phyloP scores from a whole-genome alignment of 2,329 filamentous ascomycete species.

The Nigrospora osmanthi region DNA sequence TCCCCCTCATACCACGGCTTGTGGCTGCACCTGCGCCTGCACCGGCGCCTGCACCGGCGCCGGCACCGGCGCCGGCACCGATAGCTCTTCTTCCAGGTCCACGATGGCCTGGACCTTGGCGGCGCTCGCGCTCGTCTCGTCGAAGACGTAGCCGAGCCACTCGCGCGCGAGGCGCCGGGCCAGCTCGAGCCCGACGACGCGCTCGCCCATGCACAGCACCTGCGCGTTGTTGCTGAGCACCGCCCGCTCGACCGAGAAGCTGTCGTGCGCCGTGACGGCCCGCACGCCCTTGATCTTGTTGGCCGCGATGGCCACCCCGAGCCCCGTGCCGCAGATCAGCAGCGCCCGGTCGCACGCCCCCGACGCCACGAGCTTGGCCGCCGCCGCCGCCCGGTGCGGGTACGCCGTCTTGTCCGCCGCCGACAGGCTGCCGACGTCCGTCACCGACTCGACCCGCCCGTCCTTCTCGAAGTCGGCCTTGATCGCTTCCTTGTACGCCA shows the following conservation, averaged over 20 bases:
- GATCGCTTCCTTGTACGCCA: conserved; percentile 71
- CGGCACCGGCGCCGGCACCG: too few relatives aligned
- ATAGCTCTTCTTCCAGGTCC: conserved; percentile 24
- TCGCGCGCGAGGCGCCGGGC: conserved; percentile 70
- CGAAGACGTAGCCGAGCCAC: conserved; percentile 80
- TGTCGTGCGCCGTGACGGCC: conserved; percentile 85
- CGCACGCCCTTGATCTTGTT: conserved; percentile 81
- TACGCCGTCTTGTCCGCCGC: conserved; percentile 71
- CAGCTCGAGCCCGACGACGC: conserved; percentile 74
- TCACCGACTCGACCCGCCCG: conserved; percentile 57
- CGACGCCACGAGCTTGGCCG: conserved; percentile 53
- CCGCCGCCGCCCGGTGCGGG: conserved; percentile 68
- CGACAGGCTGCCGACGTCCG: conserved; percentile 66
- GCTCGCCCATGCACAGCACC: conserved; percentile 78
- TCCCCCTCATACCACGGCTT: too few relatives aligned
- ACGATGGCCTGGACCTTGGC: conserved; percentile 36
- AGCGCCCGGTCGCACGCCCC: conserved; percentile 70
- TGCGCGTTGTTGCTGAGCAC: conserved; percentile 81
- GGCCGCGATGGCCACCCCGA: conserved; percentile 81
- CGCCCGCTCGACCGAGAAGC: conserved; percentile 73
- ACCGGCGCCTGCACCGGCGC: too few relatives aligned
- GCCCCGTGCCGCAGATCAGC: conserved; percentile 77
- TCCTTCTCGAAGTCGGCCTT: conserved; percentile 63
- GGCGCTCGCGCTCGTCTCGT: conserved; percentile 48
- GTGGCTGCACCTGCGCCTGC: too few relatives aligned